These are phyloP conservation scores for Lentithecium fluviatile DNA, from an alignment of 495 filamentous ascomycete species.

Conservation along the genomic window DNA sequence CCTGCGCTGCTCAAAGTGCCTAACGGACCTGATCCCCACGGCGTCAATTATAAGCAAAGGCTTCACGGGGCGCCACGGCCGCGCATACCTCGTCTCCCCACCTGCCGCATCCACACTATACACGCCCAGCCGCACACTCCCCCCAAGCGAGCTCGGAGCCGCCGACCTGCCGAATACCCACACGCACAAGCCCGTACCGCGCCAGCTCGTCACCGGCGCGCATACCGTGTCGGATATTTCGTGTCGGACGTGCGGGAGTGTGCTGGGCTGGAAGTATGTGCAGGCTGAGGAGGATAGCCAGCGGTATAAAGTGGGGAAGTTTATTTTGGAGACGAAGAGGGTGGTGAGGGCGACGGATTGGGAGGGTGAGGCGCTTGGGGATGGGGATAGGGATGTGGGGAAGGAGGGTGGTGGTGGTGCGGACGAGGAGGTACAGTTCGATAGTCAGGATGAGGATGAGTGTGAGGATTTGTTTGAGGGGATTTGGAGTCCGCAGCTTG, in stretches of 20 bases:
- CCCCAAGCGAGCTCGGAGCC: slow-evolving; percentile 30
- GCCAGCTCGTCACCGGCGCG: slow-evolving; percentile 74
- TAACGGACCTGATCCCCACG: slow-evolving; percentile 69
- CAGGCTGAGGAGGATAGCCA: slow-evolving; percentile 77
- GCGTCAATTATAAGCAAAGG: slow-evolving; percentile 86
- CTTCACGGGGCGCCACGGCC: slow-evolving; percentile 91
- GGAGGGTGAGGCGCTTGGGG: slow-evolving; percentile 60
- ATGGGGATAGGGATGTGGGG: slow-evolving; percentile 46
- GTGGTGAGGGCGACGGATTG: slow-evolving; percentile 65
- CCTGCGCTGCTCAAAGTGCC: slow-evolving; percentile 72
- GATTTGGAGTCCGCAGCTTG: slow-evolving; percentile 73
- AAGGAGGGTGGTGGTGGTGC: slow-evolving; percentile 48
- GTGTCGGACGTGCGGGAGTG: slow-evolving; percentile 62
- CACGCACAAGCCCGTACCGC: slow-evolving; percentile 61
- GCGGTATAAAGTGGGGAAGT: slow-evolving; percentile 92
- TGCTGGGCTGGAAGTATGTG: slow-evolving; percentile 93
- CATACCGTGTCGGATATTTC: slow-evolving; percentile 47
- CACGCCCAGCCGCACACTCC: slow-evolving; percentile 18
- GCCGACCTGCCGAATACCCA: slow-evolving; percentile 55
- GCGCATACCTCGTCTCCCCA: slow-evolving; percentile 80
- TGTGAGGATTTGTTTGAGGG: slow-evolving; percentile 92
- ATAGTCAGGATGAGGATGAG: slow-evolving; percentile 90
- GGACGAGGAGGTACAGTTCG: slow-evolving; percentile 63
- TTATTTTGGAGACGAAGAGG: slow-evolving; percentile 84
- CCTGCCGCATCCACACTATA: slow-evolving; percentile 35